phyloP scores from a whole-genome alignment of 176 grass and related monocot genomes.

The Oryza longistaminata region DNA sequence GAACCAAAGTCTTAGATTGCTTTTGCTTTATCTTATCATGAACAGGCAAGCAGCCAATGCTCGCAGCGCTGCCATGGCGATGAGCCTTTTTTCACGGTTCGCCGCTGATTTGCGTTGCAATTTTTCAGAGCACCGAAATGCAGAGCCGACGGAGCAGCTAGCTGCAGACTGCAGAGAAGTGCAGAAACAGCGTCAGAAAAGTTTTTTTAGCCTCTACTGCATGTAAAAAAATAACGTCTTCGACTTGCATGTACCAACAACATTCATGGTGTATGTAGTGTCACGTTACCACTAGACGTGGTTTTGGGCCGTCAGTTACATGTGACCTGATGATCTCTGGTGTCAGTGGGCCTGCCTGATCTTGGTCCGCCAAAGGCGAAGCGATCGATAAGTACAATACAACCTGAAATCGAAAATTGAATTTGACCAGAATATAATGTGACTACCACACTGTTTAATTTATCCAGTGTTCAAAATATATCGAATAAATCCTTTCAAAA shows the following conservation, averaged over 20 bases:
- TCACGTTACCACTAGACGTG: conserved; percentile 29
- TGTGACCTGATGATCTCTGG: conserved; percentile 41
- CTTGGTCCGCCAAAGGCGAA: conserved; percentile 45
- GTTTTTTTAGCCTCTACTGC: not conserved
- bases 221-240: not conserved
- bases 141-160: not conserved
- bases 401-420: conserved; percentile 25
- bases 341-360: conserved; percentile 47
- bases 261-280: conserved; percentile 19
- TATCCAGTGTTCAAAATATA: not conserved
- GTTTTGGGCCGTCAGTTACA: conserved; percentile 41
- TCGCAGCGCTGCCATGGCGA: not conserved
- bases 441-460: not conserved
- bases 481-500: too few species aligned
- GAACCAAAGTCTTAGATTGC: not conserved
- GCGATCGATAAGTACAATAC: conserved; percentile 17
- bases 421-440: conserved; percentile 11
- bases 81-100: not conserved
- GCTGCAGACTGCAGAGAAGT: not conserved
- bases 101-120: not conserved
- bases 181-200: not conserved
- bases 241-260: not conserved
- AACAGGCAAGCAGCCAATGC: not conserved
- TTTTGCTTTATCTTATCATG: not conserved
- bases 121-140: not conserved